phyloP scores from a whole-genome alignment of 2,329 filamentous ascomycete genomes.

The Aspergillus jensenii region DNA sequence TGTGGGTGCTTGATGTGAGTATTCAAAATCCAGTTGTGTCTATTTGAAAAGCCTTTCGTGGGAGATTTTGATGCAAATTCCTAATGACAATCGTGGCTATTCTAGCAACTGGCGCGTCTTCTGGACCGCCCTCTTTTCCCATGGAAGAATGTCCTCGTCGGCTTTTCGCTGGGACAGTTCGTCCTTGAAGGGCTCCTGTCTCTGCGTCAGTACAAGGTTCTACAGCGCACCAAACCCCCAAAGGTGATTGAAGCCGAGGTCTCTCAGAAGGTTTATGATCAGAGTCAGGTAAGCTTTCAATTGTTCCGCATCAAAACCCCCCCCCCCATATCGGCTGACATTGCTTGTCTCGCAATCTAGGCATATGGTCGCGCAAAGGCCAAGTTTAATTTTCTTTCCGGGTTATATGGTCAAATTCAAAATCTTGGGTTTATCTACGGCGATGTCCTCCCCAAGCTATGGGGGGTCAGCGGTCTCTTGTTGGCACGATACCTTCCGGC shows the following conservation, averaged over 20 bases:
- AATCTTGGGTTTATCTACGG: conserved; percentile 87
- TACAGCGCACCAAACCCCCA: conserved; percentile 76
- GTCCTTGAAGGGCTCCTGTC: conserved; percentile 87
- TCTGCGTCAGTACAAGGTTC: conserved; percentile 82
- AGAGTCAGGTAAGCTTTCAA: conserved; percentile 66
- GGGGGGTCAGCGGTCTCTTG: conserved; percentile 75
- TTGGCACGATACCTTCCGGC: conserved; percentile 72
- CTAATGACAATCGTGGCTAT: conserved; percentile 15
- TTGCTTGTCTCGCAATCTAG: conserved; percentile 37
- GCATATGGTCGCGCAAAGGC: conserved; percentile 95
- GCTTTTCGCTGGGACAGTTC: conserved; percentile 91
- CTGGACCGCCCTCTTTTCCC: conserved; percentile 92
- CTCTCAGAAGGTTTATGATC: conserved; percentile 86
- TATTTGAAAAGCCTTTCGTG: not conserved
- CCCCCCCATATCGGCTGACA: not conserved
- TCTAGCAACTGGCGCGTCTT: conserved; percentile 70
- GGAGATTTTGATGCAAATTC: not conserved
- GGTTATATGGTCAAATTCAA: conserved; percentile 82
- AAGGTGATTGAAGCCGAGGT: conserved; percentile 88
- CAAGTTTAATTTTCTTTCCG: conserved; percentile 78
- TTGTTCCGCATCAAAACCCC: not conserved
- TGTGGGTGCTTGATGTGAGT: conserved; percentile 40
- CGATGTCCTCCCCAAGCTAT: conserved; percentile 87
- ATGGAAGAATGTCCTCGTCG: conserved; percentile 95
- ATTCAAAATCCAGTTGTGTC: not conserved